Percentiles rank a stretch among this genome's conserved stretches.
phyloP scores from a whole-genome alignment of 257 asterid genomes.

The Capsicum rhomboideum region DNA sequence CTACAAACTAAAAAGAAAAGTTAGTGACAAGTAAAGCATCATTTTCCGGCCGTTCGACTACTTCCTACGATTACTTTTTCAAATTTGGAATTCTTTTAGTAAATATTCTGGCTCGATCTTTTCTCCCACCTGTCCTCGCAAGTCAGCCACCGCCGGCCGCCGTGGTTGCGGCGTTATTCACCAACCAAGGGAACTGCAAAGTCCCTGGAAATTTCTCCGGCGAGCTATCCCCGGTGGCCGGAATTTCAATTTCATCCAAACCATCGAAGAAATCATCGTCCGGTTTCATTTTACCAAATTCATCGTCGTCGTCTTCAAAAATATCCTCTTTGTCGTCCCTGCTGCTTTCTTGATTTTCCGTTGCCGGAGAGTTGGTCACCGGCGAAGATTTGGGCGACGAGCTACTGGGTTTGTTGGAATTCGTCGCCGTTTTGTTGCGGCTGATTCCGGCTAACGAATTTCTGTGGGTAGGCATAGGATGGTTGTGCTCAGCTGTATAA shows the following conservation, averaged over 20 bases:
- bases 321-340: slow-evolving; percentile 24
- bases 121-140: neutral
- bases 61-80: no score
- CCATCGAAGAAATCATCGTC: slow-evolving; percentile 45
- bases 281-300: slow-evolving; percentile 1
- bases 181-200: slow-evolving; percentile 46
- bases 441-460: slow-evolving; percentile 50
- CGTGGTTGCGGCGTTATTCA: slow-evolving; percentile 32
- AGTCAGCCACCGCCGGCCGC: slow-evolving; percentile 59
- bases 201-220: slow-evolving; percentile 24
- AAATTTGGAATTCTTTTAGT: no score
- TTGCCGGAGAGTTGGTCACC: neutral
- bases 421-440: slow-evolving; percentile 24
- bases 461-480: slow-evolving; percentile 47
- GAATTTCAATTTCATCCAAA: slow-evolving; percentile 17
- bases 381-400: neutral
- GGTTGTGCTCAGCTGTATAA: slow-evolving; percentile 61
- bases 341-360: slow-evolving; percentile 27
- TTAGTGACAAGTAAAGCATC: slow-evolving; percentile 52
- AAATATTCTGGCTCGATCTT: no score
- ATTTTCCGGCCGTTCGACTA: no score
- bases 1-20: slow-evolving; percentile 32
- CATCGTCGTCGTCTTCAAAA: slow-evolving; percentile 22
- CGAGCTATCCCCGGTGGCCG: slow-evolving; percentile 16
- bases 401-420: slow-evolving; percentile 12